phyloP scores from a whole-genome alignment of 768 basidiomycete species.

The Sarcomyxa edulis region DNA sequence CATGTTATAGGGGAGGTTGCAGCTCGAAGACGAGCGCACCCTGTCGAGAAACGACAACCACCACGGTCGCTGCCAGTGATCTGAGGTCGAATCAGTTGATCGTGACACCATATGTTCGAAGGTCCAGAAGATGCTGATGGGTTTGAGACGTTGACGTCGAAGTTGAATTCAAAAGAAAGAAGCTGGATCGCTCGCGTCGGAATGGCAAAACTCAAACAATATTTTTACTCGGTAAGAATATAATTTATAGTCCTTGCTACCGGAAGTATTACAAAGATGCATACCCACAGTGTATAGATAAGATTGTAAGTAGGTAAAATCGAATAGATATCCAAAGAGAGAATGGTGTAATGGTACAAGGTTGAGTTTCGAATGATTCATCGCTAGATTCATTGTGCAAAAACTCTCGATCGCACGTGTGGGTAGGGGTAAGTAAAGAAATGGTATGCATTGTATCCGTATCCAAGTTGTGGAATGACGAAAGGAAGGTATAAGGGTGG shows the following conservation, averaged over 20 bases:
- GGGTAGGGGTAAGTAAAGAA: neutral
- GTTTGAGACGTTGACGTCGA: no score
- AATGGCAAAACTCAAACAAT: no score
- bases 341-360: neutral
- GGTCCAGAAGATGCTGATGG: no score
- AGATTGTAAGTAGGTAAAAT: no score
- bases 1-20: neutral
- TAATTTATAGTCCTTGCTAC: no score
- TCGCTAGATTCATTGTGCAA: neutral
- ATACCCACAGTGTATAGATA: no score
- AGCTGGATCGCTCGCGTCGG: no score
- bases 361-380: neutral
- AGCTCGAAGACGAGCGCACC: conserved; percentile 19
- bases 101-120: no score
- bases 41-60: conserved; percentile 34
- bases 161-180: no score
- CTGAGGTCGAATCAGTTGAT: no score
- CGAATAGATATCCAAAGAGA: neutral
- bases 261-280: no score
- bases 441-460: conserved; percentile 1
- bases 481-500: neutral
- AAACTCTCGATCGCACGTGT: neutral
- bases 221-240: no score
- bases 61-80: conserved; percentile 13
- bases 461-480: neutral